These are phyloP conservation scores for Phaseolus coccineus DNA, from an alignment of 331 rosid genomes.

Conservation along the genomic window DNA sequence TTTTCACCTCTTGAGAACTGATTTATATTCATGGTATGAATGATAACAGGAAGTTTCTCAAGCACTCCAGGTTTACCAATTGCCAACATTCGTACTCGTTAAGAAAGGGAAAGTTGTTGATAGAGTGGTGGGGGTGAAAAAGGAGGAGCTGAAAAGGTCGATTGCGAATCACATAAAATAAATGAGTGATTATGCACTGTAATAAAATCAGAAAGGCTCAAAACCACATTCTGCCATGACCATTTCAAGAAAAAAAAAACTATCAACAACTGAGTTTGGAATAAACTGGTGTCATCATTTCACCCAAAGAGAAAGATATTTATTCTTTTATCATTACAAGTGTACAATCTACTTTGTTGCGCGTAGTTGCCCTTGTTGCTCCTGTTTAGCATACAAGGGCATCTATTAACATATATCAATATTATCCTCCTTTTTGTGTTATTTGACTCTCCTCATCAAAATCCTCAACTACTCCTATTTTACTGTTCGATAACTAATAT, in stretches of 20 bases:
- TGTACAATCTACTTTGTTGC: neutral
- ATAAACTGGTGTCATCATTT: conserved; percentile 36
- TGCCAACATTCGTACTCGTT: conserved; percentile 73
- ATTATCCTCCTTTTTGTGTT: conserved; percentile 14
- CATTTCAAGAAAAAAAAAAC: neutral
- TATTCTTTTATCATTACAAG: conserved; percentile 37
- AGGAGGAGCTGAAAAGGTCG: conserved; percentile 64
- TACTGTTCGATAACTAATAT: neutral
- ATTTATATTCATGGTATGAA: conserved; percentile 17
- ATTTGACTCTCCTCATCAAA: neutral
- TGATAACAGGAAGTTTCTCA: conserved; percentile 68
- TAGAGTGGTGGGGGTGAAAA: conserved; percentile 67
- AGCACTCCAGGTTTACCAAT: conserved; percentile 59
- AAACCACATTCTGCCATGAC: neutral
- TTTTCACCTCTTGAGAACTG: conserved; percentile 31
- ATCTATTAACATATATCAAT: conserved; percentile 24
- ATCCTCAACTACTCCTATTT: conserved; percentile 15
- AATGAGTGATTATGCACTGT: conserved; percentile 15
- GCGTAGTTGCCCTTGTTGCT: neutral
- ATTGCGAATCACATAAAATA: conserved; percentile 45
- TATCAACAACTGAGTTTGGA: conserved; percentile 26
- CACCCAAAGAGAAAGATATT: neutral
- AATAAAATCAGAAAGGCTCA: conserved; percentile 7
- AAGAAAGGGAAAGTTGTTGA: conserved; percentile 66
- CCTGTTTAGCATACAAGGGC: neutral